Percentiles rank a stretch among this genome's conserved stretches.
phyloP scores from a whole-genome alignment of 352 stramenopile genomes.

The Pythium utonaiense region DNA sequence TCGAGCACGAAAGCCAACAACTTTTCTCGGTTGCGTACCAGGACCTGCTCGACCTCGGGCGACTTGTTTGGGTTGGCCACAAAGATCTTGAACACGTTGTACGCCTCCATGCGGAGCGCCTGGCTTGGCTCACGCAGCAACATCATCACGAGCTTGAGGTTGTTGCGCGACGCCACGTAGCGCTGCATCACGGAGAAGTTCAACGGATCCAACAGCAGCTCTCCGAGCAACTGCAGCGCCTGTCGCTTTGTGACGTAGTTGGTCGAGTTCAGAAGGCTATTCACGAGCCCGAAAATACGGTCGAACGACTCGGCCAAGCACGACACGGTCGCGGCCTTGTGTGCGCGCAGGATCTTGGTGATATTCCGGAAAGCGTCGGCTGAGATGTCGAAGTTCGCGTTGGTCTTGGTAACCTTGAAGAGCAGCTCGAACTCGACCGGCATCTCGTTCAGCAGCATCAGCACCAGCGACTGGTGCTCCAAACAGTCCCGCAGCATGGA shows the following conservation, averaged over 20 bases:
- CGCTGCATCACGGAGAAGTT: constrained; percentile 80
- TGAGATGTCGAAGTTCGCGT: constrained; percentile 82
- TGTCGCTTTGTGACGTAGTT: constrained; percentile 81
- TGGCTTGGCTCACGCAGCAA: constrained; percentile 72
- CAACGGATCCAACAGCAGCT: constrained; percentile 67
- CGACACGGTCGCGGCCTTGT: constrained; percentile 53
- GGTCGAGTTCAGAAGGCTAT: constrained; percentile 48
- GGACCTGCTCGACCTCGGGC: constrained; percentile 60
- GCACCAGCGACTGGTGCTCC: constrained; percentile 52
- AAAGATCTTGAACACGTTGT: constrained; percentile 89
- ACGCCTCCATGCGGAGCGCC: constrained; percentile 76
- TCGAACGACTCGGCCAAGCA: constrained; percentile 57
- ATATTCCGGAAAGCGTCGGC: constrained; percentile 83
- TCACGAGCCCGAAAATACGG: constrained; percentile 64
- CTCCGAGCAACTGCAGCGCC: constrained; percentile 63
- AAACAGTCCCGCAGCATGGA: constrained; percentile 82
- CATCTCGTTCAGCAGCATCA: constrained; percentile 61
- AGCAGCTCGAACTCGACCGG: constrained; percentile 61
- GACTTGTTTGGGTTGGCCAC: constrained; percentile 85
- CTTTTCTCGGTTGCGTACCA: constrained; percentile 75
- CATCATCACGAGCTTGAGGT: constrained; percentile 76
- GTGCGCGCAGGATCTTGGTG: constrained; percentile 55
- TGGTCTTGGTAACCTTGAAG: constrained; percentile 69
- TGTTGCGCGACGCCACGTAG: constrained; percentile 64
- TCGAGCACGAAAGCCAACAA: constrained; percentile 70